These are phyloP conservation scores for Arctostaphylos glauca DNA, from an alignment of 148 eudicot species.

Conservation along the genomic window DNA sequence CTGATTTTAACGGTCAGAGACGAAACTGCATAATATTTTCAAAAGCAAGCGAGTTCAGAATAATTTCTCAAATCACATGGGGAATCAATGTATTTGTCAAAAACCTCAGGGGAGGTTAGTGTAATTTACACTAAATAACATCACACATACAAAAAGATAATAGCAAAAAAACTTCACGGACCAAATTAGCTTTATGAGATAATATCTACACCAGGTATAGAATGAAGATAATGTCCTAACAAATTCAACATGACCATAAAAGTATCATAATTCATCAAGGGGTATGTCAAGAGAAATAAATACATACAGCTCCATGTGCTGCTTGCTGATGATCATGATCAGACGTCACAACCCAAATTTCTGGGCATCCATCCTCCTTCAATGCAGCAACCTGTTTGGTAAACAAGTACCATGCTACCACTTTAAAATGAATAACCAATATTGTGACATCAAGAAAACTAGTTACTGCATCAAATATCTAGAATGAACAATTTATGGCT, in stretches of 20 bases:
- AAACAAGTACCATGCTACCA: slow-evolving; percentile 8
- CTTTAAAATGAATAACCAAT: slow-evolving; percentile 1
- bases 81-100: too few relatives aligned
- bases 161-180: neutral
- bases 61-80: too few relatives aligned
- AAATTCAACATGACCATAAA: neutral
- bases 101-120: too few relatives aligned
- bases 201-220: neutral
- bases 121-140: neutral
- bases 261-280: neutral
- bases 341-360: slow-evolving; percentile 97
- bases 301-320: slow-evolving; percentile 84
- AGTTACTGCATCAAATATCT: neutral
- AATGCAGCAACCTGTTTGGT: slow-evolving; percentile 71
- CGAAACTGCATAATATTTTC: too few relatives aligned
- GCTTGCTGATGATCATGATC: slow-evolving; percentile 85
- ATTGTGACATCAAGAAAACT: slow-evolving; percentile 6
- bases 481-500: neutral
- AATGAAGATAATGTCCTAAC: neutral
- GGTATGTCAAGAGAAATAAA: slow-evolving; percentile 16
- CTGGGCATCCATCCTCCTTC: slow-evolving; percentile 91
- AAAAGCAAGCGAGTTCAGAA: too few relatives aligned
- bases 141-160: neutral
- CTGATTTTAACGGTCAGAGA: too few relatives aligned
- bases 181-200: neutral